Evolutionary conservation across 129 eudicot genomes (phyloP).

Genomic region (Flaveria robusta): DNA sequence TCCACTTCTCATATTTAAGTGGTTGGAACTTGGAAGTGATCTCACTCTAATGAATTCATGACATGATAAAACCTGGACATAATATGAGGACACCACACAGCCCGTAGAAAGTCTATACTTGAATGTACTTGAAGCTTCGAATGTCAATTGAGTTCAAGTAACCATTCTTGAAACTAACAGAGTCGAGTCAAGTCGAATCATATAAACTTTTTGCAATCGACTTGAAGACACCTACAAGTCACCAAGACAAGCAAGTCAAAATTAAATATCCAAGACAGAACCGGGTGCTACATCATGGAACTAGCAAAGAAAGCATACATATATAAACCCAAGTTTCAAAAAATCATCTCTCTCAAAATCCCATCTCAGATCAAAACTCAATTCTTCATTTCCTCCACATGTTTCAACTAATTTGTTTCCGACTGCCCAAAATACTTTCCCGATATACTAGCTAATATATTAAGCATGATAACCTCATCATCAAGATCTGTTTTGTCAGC

Average conservation of each 20-base stretch:
- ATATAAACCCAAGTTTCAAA: constrained; percentile 5
- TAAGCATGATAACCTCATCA: constrained; percentile 80
- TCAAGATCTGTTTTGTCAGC: constrained; percentile 64
- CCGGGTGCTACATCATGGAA: background rate
- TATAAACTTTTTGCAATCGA: background rate
- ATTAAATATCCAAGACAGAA: background rate
- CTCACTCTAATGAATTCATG: too few relatives aligned
- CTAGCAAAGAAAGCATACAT: background rate
- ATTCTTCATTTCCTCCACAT: background rate
- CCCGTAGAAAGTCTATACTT: too few relatives aligned
- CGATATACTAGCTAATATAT: constrained; percentile 69
- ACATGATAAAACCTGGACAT: background rate
- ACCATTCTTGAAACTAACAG: background rate
- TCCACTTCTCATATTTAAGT: too few relatives aligned
- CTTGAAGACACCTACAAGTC: background rate
- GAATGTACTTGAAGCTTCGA: too few relatives aligned
- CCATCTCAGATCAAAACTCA: constrained; percentile 19
- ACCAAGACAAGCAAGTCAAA: background rate
- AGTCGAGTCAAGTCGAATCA: background rate
- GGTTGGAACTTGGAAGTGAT: too few relatives aligned
- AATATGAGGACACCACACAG: too few relatives aligned
- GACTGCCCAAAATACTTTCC: constrained; percentile 89
- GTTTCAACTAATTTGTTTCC: constrained; percentile 35
- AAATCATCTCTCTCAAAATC: constrained; percentile 5
- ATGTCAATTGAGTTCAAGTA: background rate